Base-by-base conservation (phyloP, 805 yeast species). In the Starmerella bacillaris region DNA sequence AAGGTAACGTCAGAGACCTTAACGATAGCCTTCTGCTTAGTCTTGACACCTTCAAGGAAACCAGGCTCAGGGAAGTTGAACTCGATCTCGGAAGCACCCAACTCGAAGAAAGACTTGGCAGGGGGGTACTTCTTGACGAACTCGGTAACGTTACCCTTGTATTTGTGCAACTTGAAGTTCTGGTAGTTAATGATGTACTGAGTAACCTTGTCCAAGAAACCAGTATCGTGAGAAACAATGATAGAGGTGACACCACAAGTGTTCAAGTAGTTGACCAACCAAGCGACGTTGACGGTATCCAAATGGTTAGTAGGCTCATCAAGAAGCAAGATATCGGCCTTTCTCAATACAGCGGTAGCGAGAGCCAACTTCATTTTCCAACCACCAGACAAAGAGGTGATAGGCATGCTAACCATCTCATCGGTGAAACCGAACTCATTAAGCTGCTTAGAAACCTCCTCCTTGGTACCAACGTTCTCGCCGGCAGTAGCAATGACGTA, bases 11-110 rank as follows among this genome's bases (percentile, higher is more conserved):
- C 72, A 46, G 80, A 68, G 50, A 89, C 96, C 74, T 89, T 89
- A 59, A 89, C 96, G 65, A 89, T 89, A 60, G 98, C 98, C 72
- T 86, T 86, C 70, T 86, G 96, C 73, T 89, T 89, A 60, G 98
- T 89, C 83, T 89, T 89, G 58, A 89, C 98, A 80, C 98, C 98
- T 74, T 89, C 96, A 59, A 89, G 75, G 92, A 77, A 86, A 79
- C 98, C 98, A 65, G 98, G 98, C 68, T 79, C 95, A 63, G 98
- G 98, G 95, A 89, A 89, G 52, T 58, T 63, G 77, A 89, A 89
- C 67, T 84, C 93, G 56, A 84, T 65, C 60, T 82, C 95, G 51
- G 98, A 86, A 57, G 95, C 95, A 60, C 94, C 94, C 57, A 89
- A 73, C 70, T 86, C 96, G 71, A 82, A 83, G 78, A 89, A 89